phyloP scores from a whole-genome alignment of 371 early-diverging fungal species.

The Dinochytrium kinnereticum region DNA sequence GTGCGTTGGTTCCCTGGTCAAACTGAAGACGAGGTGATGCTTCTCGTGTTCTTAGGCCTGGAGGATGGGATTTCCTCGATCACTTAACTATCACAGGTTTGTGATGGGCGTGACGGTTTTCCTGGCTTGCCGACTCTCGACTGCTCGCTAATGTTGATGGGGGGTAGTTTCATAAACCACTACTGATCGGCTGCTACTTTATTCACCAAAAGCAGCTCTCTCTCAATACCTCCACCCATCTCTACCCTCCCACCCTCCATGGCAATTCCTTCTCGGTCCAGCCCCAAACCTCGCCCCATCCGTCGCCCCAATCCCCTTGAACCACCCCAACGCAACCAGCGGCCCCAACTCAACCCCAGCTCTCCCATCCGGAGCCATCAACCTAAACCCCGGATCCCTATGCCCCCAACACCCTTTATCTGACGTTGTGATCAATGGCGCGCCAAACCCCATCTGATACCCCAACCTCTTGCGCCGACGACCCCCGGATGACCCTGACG shows the following conservation, averaged over 20 bases:
- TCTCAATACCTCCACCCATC: slow-evolving; percentile 17
- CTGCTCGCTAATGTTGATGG: no score
- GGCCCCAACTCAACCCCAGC: slow-evolving; percentile 33
- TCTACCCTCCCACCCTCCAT: slow-evolving; percentile 7
- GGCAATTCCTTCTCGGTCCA: slow-evolving; percentile 22
- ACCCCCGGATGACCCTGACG: neutral
- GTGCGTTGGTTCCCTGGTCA: no score
- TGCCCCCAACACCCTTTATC: neutral
- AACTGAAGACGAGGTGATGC: no score
- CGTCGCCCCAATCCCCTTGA: slow-evolving; percentile 17
- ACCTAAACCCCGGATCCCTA: slow-evolving; percentile 30
- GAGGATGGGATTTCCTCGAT: no score
- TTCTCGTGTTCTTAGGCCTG: no score
- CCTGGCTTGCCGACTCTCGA: no score
- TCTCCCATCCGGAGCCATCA: slow-evolving; percentile 24
- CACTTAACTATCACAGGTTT: no score
- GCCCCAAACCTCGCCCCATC: slow-evolving; percentile 26
- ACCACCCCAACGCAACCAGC: slow-evolving; percentile 36
- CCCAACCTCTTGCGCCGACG: neutral
- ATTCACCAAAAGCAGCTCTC: no score
- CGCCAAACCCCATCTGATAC: slow-evolving; percentile 3
- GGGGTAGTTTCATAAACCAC: no score
- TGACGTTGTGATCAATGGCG: neutral
- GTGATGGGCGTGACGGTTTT: no score
- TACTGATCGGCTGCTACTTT: no score